Evolutionary conservation across 164 flowering plant species (phyloP).

Genomic region (Nymphaea colorata): DNA sequence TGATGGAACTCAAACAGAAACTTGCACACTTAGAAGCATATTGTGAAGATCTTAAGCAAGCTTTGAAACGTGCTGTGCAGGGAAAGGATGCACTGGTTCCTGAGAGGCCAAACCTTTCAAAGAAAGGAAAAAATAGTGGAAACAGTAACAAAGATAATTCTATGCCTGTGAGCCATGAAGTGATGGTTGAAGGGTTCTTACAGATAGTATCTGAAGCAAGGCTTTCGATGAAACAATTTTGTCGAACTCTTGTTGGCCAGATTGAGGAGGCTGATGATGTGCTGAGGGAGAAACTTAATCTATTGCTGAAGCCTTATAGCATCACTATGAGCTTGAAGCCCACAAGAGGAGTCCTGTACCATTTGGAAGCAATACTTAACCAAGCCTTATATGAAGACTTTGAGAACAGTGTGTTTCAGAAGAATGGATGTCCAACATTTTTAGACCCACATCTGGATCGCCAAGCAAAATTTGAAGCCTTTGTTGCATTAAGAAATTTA

Average conservation of each 20-base stretch:
- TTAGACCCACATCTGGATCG: constrained; percentile 69
- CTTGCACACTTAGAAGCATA: constrained; percentile 61
- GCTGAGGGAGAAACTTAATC: constrained; percentile 43
- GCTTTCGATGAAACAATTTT: constrained; percentile 68
- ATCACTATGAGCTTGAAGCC: constrained; percentile 44
- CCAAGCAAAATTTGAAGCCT: constrained; percentile 52
- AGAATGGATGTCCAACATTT: constrained; percentile 55
- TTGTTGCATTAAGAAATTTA: constrained; percentile 57
- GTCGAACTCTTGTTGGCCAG: constrained; percentile 49
- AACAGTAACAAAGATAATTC: constrained; percentile 12
- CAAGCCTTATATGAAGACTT: constrained; percentile 77
- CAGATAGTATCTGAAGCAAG: constrained; percentile 88
- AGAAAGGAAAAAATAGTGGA: constrained; percentile 30
- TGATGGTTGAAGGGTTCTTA: constrained; percentile 81
- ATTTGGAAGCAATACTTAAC: constrained; percentile 79
- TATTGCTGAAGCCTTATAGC: constrained; percentile 60
- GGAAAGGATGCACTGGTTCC: constrained; percentile 20
- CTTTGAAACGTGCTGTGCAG: constrained; percentile 41
- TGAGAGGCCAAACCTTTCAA: constrained; percentile 24
- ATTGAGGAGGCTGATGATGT: constrained; percentile 47
- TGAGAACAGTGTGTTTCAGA: constrained; percentile 70
- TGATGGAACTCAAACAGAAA: constrained; percentile 59
- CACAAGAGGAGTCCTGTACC: constrained; percentile 60
- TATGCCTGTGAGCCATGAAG: constrained; percentile 70
- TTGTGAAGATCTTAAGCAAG: constrained; percentile 71